phyloP scores from a whole-genome alignment of 225 moss, liverwort and hornwort species.

The Marchantia paleacea region DNA sequence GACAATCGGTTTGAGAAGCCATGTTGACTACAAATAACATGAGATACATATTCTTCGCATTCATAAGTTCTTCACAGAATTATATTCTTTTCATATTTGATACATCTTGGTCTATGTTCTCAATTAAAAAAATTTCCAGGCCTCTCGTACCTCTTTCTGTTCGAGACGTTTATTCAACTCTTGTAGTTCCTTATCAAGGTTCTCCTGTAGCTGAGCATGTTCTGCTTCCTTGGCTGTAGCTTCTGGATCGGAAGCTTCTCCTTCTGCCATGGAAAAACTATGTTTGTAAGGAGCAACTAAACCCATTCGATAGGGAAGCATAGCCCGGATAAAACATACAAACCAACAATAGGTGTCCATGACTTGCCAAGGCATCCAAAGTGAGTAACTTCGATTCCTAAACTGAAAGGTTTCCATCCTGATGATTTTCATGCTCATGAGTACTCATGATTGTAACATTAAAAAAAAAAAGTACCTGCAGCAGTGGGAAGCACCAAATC shows the following conservation, averaged over 20 bases:
- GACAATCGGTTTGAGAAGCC: not conserved
- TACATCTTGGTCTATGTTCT: not conserved
- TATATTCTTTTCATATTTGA: not conserved
- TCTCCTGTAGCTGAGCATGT: conserved; percentile 84
- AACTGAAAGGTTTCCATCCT: too few species aligned
- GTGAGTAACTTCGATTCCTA: too few species aligned
- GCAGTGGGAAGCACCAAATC: conserved; percentile 16
- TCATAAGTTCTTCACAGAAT: not conserved
- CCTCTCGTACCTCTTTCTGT: conserved; percentile 72
- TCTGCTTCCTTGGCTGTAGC: conserved; percentile 83
- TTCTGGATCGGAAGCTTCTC: conserved; percentile 66
- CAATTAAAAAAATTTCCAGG: not conserved
- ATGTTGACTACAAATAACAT: not conserved
- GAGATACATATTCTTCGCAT: not conserved
- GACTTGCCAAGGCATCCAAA: too few species aligned
- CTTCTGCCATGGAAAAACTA: conserved; percentile 26
- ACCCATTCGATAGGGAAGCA: not conserved
- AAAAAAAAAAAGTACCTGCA: conserved; percentile 18
- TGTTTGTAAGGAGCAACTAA: not conserved
- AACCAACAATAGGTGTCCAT: too few species aligned
- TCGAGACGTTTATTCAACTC: conserved; percentile 87
- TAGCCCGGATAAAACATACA: not conserved
- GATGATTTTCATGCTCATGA: too few species aligned
- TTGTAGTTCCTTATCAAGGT: conserved; percentile 82
- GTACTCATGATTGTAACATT: too few species aligned